Conservation (phyloP, 2,329 filamentous ascomycete species). For the Sporothrix pallida region DNA sequence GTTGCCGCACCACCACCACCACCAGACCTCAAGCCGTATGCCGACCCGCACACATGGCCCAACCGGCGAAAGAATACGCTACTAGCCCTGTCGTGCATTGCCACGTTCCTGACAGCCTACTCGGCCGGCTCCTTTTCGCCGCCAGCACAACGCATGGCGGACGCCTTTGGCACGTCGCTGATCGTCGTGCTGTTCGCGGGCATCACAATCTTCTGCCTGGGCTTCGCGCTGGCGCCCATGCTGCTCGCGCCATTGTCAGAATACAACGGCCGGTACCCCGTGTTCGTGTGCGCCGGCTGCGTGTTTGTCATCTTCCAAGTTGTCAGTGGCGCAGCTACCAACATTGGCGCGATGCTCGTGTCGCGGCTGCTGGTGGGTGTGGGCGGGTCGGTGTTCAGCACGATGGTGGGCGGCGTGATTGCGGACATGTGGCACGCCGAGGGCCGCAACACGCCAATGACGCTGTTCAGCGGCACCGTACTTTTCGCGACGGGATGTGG, state of each 20-base stretch:
- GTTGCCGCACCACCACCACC: slow-evolving; percentile 43
- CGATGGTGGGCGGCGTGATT: slow-evolving; percentile 91
- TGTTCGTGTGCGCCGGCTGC: slow-evolving; percentile 76
- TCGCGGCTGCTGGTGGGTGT: slow-evolving; percentile 77
- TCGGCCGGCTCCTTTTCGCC: slow-evolving; percentile 81
- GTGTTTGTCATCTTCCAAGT: slow-evolving; percentile 74
- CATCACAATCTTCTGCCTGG: slow-evolving; percentile 80
- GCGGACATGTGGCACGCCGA: slow-evolving; percentile 81
- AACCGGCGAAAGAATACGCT: slow-evolving; percentile 70
- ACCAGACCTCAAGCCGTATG: slow-evolving; percentile 71
- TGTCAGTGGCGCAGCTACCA: slow-evolving; percentile 72
- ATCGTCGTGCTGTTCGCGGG: slow-evolving; percentile 66
- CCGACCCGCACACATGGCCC: slow-evolving; percentile 77
- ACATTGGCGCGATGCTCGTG: slow-evolving; percentile 74
- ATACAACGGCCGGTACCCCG: slow-evolving; percentile 82
- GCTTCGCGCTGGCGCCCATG: slow-evolving; percentile 87
- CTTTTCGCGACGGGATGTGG: slow-evolving; percentile 81
- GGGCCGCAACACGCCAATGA: slow-evolving; percentile 87
- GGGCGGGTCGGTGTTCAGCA: slow-evolving; percentile 80
- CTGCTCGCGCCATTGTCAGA: slow-evolving; percentile 85
- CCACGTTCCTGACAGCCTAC: slow-evolving; percentile 79
- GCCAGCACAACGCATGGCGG: slow-evolving; percentile 66
- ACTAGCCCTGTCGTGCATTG: slow-evolving; percentile 74
- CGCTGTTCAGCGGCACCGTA: slow-evolving; percentile 79
- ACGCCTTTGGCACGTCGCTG: slow-evolving; percentile 70